Base-by-base conservation (phyloP, 2,329 filamentous ascomycete genomes). In the Penicillium sp. region DNA sequence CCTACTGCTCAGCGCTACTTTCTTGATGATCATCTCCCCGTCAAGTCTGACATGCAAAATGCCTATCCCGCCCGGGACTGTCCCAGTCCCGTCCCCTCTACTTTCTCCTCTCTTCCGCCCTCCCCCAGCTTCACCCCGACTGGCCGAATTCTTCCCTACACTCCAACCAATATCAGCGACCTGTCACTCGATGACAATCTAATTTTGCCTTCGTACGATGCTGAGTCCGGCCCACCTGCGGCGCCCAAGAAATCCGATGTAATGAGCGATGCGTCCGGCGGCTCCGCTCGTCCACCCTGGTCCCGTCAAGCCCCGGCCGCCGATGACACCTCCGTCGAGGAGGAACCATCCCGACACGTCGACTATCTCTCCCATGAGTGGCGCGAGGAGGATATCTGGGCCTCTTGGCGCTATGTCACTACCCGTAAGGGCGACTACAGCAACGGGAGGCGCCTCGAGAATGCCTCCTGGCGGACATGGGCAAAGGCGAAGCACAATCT, bases 381-480 rank as follows among this genome's bases (percentile, higher is more conserved):
- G 88, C 82, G 80, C 53, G 89, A 96, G 69, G 90, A 97, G 68
- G 91, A 98, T 69, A 94, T 97, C 22, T 97, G 90, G 90, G 85
- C 87, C 5, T 96, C 91, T 1, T 97, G 93, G 93, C 84, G 89
- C 64, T 93, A 95, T 65, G 88, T 97, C 58, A 83, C 90, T 13
- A 84, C 86, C 23, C 86, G 88, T 60, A 78, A 85, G 59, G 82
- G 82, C 49, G 80, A 87, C 43, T 94, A 94, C 55, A 83, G 81
- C 58, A 91, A 96, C 66, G 81, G 86, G 28, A 84, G 84, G 27
- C 78, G 93, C 40, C 71, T 97, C 24, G 93, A 97, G 69, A 97
- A 98, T 69, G 93, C 93, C 3, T 95, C 89, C 0, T 98, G 93
- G 93, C 80, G 93, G 65, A 93, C 89, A 1, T 97, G 93, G 93